Evolutionary conservation across 2,329 filamentous ascomycete genomes (phyloP), one percentile per base, ranked within the genome.

Genomic region (Drechmeria coniospora): DNA sequence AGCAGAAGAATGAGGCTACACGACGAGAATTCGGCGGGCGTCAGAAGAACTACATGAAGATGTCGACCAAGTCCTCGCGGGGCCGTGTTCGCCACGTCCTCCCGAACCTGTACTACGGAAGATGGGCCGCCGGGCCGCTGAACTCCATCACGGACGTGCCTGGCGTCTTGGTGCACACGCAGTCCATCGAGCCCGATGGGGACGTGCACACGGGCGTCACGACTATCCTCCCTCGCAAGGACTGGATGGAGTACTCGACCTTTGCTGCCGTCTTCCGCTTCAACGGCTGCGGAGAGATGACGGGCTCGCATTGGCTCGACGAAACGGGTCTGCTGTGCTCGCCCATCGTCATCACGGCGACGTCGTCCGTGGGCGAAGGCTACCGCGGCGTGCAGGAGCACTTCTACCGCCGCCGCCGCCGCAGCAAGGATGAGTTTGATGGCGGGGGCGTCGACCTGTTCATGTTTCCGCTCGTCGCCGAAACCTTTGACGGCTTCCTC

Each of bases 271-370:
- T 65, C 26, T 74, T 74, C 48, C 59, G 62, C 34, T 74, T 77
- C 53, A 77, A 77, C 37, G 71, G 72, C 30, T 64, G 62, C 25
- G 71, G 73, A 23, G 69, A 75, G 46, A 54, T 75, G 53, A 75
- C 71, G 0, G 69, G 70, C 3, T 55, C 54, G 8, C 66, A 74
- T 38, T 72, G 67, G 62, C 64, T 76, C 33, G 58, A 68, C 11
- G 72, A 77, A 43, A 68, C 68, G 0, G 70, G 71, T 0, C 52
- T 72, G 4, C 46, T 74, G 4, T 59, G 64, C 29, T 68, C 63
- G 3, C 73, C 71, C 4, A 65, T 77, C 31, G 43, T 74, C 29
- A 54, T 77, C 29, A 77, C 71, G 3, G 70, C 66, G 28, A 64
- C 63, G 4, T 63, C 70, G 21, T 55, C 61, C 2, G 59, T 76